Evolutionary conservation across 305 asterid species (phyloP).

Genomic region (Fraxinus greggii): DNA sequence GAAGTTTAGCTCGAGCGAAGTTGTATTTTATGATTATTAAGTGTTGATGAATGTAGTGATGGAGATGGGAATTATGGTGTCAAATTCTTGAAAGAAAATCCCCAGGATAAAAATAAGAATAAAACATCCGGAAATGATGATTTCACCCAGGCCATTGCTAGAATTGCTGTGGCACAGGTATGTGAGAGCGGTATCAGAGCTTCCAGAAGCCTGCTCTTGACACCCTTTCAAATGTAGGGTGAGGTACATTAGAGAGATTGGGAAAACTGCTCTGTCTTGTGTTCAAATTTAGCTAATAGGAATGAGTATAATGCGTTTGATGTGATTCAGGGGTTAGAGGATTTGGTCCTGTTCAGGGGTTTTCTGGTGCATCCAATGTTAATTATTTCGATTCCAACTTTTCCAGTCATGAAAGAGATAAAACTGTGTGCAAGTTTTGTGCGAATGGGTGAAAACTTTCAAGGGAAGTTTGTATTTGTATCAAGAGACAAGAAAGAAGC

Average conservation of each 20-base stretch:
- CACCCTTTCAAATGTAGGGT: slow-evolving; percentile 57
- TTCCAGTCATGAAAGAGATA: slow-evolving; percentile 58
- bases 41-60: slow-evolving; percentile 55
- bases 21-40: slow-evolving; percentile 33
- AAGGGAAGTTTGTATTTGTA: slow-evolving; percentile 30
- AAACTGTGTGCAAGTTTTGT: slow-evolving; percentile 39
- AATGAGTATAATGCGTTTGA: slow-evolving; percentile 69
- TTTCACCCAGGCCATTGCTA: slow-evolving; percentile 57
- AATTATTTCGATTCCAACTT: slow-evolving; percentile 45
- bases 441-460: slow-evolving; percentile 45
- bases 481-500: slow-evolving; percentile 27
- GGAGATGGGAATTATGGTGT: slow-evolving; percentile 37
- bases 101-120: slow-evolving; percentile 32
- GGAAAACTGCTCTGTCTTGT: slow-evolving; percentile 44
- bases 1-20: slow-evolving; percentile 23
- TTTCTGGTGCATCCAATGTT: slow-evolving; percentile 62
- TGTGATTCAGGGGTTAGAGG: slow-evolving; percentile 74
- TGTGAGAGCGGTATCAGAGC: slow-evolving; percentile 75
- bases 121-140: slow-evolving; percentile 39
- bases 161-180: slow-evolving; percentile 69
- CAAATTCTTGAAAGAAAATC: slow-evolving; percentile 34
- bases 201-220: slow-evolving; percentile 69
- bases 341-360: slow-evolving; percentile 62
- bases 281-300: slow-evolving; percentile 62
- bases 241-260: slow-evolving; percentile 56